Base-by-base conservation (phyloP, 1,284 basidiomycete species). In the Moesziomyces globuligerus region DNA sequence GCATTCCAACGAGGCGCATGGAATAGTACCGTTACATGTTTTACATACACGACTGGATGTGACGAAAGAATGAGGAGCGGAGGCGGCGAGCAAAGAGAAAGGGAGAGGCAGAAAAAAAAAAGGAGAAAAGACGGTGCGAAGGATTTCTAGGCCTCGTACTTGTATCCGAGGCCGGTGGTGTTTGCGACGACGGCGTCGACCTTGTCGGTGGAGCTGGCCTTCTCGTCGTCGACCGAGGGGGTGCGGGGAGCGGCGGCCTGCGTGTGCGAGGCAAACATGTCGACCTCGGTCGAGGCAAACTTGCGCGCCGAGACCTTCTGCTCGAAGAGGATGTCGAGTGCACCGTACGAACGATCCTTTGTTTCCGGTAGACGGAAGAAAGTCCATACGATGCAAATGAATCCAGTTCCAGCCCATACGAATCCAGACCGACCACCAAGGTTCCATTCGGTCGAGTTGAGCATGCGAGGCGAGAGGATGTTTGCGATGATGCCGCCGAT, bases 381-480 rank as follows among this genome's bases (percentile, higher is more conserved):
- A 54, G 59, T 61, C 68, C 83, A 85, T 38, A 85, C 43, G 53
- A 84, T 59, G 69, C 81, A 84, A 24, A 84, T 64, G 61, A 81
- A 64, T 51, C 82, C 74, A 3, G 78, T 78, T 15, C 81, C 83
- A 7, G 75, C 76, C 82, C 82, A 85, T 74, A 85, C 83, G 44
- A 84, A 69, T 20, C 81, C 84, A 24, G 66, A 61, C 70, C 83
- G 83, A 1, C 79, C 77, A 3, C 83, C 83, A 81, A 83, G 83
- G 55, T 84, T 83, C 83, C 85, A 85, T 7, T 77, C 81, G 0
- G 58, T 68, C 1, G 83, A 79, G 59, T 76, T 82, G 34, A 86
- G 76, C 84, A 85, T 84, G 42, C 84, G 75, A 3, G 85, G 85
- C n/a, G 81, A 81, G 53, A 85, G 76, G 58, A 84, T 81, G 68